Evolutionary conservation across 164 flowering plant genomes (phyloP).

Genomic region (Brasenia schreberi): DNA sequence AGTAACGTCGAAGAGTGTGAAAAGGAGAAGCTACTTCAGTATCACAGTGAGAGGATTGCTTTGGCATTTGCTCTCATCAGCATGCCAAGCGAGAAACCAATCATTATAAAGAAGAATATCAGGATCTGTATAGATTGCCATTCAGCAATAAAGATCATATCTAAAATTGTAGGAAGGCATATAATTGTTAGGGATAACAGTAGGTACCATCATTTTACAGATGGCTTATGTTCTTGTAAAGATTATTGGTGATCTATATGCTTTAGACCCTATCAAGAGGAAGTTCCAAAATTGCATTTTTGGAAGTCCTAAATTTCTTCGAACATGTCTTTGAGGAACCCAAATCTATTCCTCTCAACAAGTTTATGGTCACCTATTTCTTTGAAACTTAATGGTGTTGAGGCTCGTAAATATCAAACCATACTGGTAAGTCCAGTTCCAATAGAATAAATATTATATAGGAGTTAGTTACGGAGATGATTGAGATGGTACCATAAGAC

Average conservation of each 20-base stretch:
- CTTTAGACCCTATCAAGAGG: too few species aligned
- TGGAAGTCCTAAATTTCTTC: too few species aligned
- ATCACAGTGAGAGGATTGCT: constrained; percentile 46
- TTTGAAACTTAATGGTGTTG: too few species aligned
- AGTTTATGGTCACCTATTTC: too few species aligned
- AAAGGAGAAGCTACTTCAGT: constrained; percentile 34
- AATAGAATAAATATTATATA: too few species aligned
- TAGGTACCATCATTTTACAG: constrained; percentile 40
- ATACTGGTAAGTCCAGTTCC: too few species aligned
- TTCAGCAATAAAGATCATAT: constrained; percentile 34
- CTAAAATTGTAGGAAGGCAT: constrained; percentile 30
- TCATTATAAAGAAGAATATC: constrained; percentile 41
- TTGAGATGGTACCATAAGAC: too few species aligned
- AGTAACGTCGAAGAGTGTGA: constrained; percentile 21
- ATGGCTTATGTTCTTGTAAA: constrained; percentile 37
- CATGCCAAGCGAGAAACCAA: constrained; percentile 36
- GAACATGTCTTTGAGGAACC: too few species aligned
- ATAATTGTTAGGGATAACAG: constrained; percentile 38
- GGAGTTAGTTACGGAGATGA: too few species aligned
- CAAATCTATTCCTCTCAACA: too few species aligned
- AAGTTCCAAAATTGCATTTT: too few species aligned
- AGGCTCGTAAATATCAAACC: too few species aligned
- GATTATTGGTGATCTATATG: constrained; percentile 31
- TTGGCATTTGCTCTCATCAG: constrained; percentile 36
- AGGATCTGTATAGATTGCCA: constrained; percentile 42